Base-by-base conservation (phyloP, 2,329 filamentous ascomycete genomes). In the Pseudocercospora eumusae region DNA sequence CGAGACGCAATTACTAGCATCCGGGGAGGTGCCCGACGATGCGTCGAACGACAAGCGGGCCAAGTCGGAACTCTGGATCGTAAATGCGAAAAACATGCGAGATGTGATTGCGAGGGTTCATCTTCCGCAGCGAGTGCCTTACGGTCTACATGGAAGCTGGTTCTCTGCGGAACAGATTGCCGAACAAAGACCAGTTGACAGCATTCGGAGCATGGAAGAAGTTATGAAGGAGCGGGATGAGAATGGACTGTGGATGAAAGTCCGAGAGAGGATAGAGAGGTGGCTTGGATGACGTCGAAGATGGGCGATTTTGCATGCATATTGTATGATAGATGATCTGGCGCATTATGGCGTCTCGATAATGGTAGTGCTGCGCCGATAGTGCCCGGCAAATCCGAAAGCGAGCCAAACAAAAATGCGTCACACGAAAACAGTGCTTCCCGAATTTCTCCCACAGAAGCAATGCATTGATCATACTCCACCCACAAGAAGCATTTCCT, bases 101-200 rank as follows among this genome's bases (percentile, higher is more conserved):
- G 79, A 84, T 2, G 77, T 90, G 0, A 79, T 88, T 3, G 84
- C 82, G 5, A 81, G 79, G 62, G 79, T 91, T 3, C 74, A 75
- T 20, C 75, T 91, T 33, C 87, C 87, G 2, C 87, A 89, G 66
- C 75, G 88, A 11, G 87, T 91, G 0, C 87, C 88, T 0, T 91
- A 91, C 68, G 88, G 88, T 0, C 74, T 91, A 54, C 88, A 89
- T 70, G 86, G 85, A 3, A 79, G 78, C 6, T 89, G 86, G 84
- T 87, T 88, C 59, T 75, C 78, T 0, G 80, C 83, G 60, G 76
- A 80, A 2, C 78, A 86, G 62, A 81, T 88, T 21, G 65, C 69
- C 7, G 71, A 71, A 1, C 86, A 88, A 70, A 75, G 79, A 52
- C 69, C 68, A 5, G 69, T 79, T 13, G 75, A 77, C 40, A 69